A percentile compares a stretch with the other conserved stretches of the same genome.
Evolutionary conservation across 805 yeast genomes (phyloP).

Genomic region (Yamadazyma phyllophila): DNA sequence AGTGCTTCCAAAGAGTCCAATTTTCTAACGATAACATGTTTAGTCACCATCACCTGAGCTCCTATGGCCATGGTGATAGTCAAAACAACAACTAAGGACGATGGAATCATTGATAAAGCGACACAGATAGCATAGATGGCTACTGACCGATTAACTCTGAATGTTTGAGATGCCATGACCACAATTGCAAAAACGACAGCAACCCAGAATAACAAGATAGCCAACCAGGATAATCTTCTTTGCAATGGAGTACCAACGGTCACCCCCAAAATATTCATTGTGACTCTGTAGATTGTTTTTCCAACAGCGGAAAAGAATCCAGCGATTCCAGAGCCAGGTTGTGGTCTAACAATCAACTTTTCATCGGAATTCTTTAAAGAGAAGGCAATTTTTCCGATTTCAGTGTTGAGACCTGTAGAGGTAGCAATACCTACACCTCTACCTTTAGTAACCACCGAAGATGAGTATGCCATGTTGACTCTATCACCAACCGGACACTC

Average conservation of each 20-base stretch:
- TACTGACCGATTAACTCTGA: constrained; percentile 72
- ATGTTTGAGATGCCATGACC: constrained; percentile 81
- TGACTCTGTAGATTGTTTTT: constrained; percentile 50
- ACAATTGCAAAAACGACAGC: constrained; percentile 87
- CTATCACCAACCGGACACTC: constrained; percentile 70
- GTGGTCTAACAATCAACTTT: constrained; percentile 38
- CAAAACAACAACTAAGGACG: constrained; percentile 73
- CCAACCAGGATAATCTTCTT: constrained; percentile 70
- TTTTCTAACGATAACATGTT: constrained; percentile 72
- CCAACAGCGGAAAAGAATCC: constrained; percentile 48
- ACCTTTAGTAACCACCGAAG: constrained; percentile 71
- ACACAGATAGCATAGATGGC: constrained; percentile 89
- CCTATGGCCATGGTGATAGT: constrained; percentile 88
- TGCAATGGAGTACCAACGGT: constrained; percentile 82
- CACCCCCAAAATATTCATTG: constrained; percentile 72
- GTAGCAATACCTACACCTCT: constrained; percentile 69
- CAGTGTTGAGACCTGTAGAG: constrained; percentile 68
- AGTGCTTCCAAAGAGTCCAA: constrained; percentile 75
- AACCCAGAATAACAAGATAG: constrained; percentile 64
- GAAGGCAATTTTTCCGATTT: constrained; percentile 71
- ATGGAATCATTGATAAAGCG: constrained; percentile 78
- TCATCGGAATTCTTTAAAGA: constrained; percentile 46
- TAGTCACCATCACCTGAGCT: constrained; percentile 66
- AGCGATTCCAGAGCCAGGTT: constrained; percentile 40
- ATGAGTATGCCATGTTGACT: constrained; percentile 66